Evolutionary conservation across 169 alveolate species (phyloP).

Genomic region (Eimeria maxima): DNA sequence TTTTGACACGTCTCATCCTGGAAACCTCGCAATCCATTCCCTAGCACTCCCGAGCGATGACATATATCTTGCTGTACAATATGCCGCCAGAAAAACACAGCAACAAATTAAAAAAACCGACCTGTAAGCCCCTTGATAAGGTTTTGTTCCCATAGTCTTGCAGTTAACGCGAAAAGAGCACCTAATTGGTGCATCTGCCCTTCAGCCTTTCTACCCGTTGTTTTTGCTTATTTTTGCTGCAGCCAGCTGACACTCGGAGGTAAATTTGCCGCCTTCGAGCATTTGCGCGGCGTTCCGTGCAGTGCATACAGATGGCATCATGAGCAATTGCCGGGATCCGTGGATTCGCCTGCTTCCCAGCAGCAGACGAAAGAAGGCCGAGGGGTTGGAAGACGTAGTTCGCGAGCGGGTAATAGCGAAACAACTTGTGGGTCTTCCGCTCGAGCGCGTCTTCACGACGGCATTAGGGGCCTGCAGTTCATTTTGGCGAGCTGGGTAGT

Average conservation of each 20-base stretch:
- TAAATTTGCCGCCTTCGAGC: slow-evolving; percentile 28
- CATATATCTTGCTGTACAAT: slow-evolving; percentile 38
- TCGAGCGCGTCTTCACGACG: slow-evolving; percentile 64
- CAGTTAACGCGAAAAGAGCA: neutral
- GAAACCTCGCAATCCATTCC: neutral
- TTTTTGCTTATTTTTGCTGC: neutral
- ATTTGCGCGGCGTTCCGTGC: slow-evolving; percentile 67
- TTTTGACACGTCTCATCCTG: neutral
- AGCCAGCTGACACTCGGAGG: slow-evolving; percentile 54
- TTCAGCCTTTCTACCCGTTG: neutral
- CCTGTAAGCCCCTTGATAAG: neutral
- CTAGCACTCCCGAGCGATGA: slow-evolving; percentile 72
- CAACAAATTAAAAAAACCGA: neutral
- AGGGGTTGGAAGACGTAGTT: neutral
- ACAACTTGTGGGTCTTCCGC: neutral
- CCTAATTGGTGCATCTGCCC: neutral
- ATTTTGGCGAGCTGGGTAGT: slow-evolving; percentile 67
- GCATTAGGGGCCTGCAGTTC: slow-evolving; percentile 44
- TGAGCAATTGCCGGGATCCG: neutral
- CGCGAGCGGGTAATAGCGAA: neutral
- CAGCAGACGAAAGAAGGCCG: neutral
- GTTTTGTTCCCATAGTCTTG: neutral
- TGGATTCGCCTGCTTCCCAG: neutral
- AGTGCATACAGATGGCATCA: neutral
- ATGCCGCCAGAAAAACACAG: slow-evolving; percentile 59